Evolutionary conservation across 192 early-diverging fungal genomes (phyloP).

Genomic region (Entomortierella parvispora): DNA sequence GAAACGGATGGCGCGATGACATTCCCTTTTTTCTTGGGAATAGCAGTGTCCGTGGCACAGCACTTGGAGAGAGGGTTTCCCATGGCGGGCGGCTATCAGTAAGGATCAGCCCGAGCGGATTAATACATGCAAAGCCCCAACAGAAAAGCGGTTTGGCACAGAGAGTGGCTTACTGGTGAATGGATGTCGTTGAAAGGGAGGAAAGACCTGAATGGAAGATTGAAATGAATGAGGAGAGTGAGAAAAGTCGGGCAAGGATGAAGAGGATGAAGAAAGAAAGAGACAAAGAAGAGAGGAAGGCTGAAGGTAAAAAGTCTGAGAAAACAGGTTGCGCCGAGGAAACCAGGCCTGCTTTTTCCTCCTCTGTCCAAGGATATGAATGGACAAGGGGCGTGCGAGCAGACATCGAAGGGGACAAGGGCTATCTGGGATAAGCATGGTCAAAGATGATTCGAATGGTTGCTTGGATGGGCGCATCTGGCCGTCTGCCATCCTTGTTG

Average conservation of each 20-base stretch:
- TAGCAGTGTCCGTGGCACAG: constrained; percentile 26
- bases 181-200: too few relatives aligned
- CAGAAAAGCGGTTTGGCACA: too few relatives aligned
- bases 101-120: too few relatives aligned
- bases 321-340: constrained; percentile 1
- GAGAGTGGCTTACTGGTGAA: too few relatives aligned
- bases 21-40: background rate
- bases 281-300: background rate
- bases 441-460: too few relatives aligned
- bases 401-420: too few relatives aligned
- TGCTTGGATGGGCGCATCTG: too few relatives aligned
- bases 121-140: too few relatives aligned
- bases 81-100: constrained; percentile 4
- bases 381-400: too few relatives aligned
- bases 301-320: background rate
- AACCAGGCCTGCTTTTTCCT: background rate
- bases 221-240: background rate
- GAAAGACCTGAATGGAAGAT: background rate
- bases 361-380: background rate
- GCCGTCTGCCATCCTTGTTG: too few relatives aligned
- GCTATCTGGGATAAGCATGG: too few relatives aligned
- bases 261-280: background rate
- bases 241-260: constrained; percentile 3
- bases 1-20: background rate
- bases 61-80: constrained; percentile 46